These are phyloP conservation scores for Stylosanthes scabra DNA, from an alignment of 331 rosid genomes.

Conservation along the genomic window DNA sequence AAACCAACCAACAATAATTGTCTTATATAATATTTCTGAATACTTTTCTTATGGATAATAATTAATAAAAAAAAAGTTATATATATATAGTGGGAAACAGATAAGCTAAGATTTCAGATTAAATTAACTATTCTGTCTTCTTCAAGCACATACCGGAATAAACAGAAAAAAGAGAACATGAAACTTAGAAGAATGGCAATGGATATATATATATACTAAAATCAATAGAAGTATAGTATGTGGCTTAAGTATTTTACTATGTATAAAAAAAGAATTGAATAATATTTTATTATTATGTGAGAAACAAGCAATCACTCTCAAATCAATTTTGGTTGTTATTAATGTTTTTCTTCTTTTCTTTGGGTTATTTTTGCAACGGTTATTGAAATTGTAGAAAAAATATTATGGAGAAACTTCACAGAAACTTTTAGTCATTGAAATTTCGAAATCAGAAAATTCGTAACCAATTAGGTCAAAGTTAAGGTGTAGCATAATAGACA, in stretches of 20 bases:
- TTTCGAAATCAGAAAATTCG: no score
- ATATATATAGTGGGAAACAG: slow-evolving; percentile 21
- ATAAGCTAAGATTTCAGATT: slow-evolving; percentile 26
- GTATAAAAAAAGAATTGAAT: not conserved
- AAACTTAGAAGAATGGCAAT: slow-evolving; percentile 24
- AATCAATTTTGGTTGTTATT: slow-evolving; percentile 11
- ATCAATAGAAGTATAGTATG: not conserved
- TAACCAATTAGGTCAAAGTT: no score
- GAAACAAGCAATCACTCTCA: slow-evolving; percentile 32
- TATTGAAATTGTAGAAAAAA: no score
- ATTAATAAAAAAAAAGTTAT: not conserved
- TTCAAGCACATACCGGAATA: not conserved
- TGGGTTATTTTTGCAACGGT: no score
- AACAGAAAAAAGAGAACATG: not conserved
- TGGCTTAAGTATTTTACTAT: not conserved
- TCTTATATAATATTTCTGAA: not conserved
- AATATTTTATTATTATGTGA: slow-evolving; percentile 29
- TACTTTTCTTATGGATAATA: slow-evolving; percentile 10
- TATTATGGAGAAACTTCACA: no score
- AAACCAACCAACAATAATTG: slow-evolving; percentile 6
- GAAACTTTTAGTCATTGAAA: no score
- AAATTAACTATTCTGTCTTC: slow-evolving; percentile 3
- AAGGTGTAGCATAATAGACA: no score
- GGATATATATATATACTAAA: not conserved
- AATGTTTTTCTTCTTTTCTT: not conserved